These are phyloP conservation scores for Meyerozyma athensensis DNA, from an alignment of 1,139 yeast species.

Conservation along the genomic window DNA sequence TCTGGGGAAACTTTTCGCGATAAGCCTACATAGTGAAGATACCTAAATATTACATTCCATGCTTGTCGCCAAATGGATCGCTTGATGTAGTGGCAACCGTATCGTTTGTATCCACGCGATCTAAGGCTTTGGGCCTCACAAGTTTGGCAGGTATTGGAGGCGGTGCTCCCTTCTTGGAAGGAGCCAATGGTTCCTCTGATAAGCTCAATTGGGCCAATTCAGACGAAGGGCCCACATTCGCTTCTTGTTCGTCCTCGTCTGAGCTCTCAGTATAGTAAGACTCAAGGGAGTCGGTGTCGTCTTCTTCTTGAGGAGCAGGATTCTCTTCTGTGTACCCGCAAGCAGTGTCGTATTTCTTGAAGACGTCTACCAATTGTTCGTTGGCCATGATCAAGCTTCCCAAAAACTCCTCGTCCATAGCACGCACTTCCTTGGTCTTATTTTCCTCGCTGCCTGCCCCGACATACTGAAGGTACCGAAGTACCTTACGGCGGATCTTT, in stretches of 20 bases:
- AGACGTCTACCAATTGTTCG: constrained; percentile 75
- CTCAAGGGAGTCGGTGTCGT: constrained; percentile 22
- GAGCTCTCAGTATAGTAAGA: constrained; percentile 44
- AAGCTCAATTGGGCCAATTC: background rate
- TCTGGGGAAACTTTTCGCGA: constrained; percentile 1
- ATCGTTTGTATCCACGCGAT: constrained; percentile 22
- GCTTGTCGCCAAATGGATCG: constrained; percentile 70
- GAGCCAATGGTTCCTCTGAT: background rate
- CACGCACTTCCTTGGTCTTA: constrained; percentile 26
- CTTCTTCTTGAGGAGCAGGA: constrained; percentile 35
- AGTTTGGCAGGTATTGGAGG: constrained; percentile 34
- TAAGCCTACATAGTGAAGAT: background rate
- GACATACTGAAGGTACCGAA: constrained; percentile 77
- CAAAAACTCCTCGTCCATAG: constrained; percentile 67
- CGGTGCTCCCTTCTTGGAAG: constrained; percentile 18
- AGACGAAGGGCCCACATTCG: constrained; percentile 13
- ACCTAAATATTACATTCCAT: constrained; percentile 20
- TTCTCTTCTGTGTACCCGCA: constrained; percentile 35
- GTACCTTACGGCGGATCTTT: constrained; percentile 66
- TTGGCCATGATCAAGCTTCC: constrained; percentile 86
- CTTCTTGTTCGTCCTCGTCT: constrained; percentile 34
- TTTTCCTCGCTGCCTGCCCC: constrained; percentile 44
- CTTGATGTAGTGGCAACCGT: constrained; percentile 27
- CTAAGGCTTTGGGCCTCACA: constrained; percentile 12
- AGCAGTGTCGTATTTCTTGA: constrained; percentile 58